These are phyloP conservation scores for Teratosphaeria viscida DNA, from an alignment of 2,329 filamentous ascomycete species.

Conservation along the genomic window DNA sequence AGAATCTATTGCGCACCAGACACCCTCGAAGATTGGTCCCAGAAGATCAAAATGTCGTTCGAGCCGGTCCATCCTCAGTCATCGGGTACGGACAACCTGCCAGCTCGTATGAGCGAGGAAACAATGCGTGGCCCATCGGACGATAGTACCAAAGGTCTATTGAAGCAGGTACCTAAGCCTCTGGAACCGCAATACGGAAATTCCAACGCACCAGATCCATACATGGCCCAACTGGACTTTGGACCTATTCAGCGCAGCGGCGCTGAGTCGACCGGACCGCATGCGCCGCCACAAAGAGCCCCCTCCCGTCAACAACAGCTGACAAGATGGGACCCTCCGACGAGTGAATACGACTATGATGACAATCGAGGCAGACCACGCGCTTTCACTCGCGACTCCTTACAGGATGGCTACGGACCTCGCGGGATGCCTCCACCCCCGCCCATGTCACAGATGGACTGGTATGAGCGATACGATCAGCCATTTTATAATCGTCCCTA, in stretches of 20 bases:
- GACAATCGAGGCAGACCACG: constrained; percentile 7
- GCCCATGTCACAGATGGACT: constrained; percentile 4
- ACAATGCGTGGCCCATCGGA: constrained; percentile 3
- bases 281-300: constrained; percentile 8
- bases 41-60: constrained; percentile 1
- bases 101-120: constrained; percentile 2
- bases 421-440: constrained; percentile 6
- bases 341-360: constrained; percentile 15
- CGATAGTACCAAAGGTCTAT: constrained; percentile 5
- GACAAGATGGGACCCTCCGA: constrained; percentile 14
- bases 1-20: background rate
- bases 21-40: background rate
- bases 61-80: background rate
- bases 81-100: background rate
- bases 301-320: constrained; percentile 14
- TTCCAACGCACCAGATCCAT: background rate
- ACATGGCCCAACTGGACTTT: constrained; percentile 8
- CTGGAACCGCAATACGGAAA: background rate
- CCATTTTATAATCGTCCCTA: constrained; percentile 16
- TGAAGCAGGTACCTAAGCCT: constrained; percentile 1
- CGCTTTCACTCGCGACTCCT: constrained; percentile 11
- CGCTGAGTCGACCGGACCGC: constrained; percentile 2
- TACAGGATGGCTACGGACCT: constrained; percentile 14
- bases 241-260: background rate
- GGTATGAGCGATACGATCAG: constrained; percentile 13